Evolutionary conservation across 345 rosid species (phyloP).

Genomic region (Hirschfeldia incana): DNA sequence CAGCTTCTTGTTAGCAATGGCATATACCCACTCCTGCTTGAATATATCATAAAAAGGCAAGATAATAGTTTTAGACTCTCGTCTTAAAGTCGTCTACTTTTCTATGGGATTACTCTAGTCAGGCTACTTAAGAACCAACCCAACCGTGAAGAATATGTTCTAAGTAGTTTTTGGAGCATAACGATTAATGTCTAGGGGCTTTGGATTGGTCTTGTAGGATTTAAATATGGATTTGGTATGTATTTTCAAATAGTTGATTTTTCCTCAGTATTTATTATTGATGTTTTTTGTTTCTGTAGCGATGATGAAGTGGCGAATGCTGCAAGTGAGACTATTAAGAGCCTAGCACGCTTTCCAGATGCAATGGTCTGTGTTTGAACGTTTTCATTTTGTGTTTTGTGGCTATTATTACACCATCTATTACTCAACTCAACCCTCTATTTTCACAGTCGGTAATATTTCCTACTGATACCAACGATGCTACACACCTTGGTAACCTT

Average conservation of each 20-base stretch:
- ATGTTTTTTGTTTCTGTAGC: conserved; percentile 40
- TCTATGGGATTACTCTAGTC: not conserved
- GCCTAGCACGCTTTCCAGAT: conserved; percentile 59
- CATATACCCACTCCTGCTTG: conserved; percentile 76
- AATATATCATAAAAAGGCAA: conserved; percentile 66
- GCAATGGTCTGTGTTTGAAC: conserved; percentile 59
- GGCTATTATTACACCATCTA: not conserved
- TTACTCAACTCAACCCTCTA: not conserved
- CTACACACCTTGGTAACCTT: conserved; percentile 68
- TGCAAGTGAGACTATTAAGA: conserved; percentile 66
- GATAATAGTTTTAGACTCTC: conserved; percentile 13
- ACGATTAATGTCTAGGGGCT: not conserved
- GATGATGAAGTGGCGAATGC: conserved; percentile 78
- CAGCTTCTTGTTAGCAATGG: conserved; percentile 54
- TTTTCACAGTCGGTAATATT: conserved; percentile 62
- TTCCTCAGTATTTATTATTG: not conserved
- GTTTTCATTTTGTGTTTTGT: not conserved
- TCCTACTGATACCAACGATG: conserved; percentile 51
- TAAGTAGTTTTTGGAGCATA: not conserved
- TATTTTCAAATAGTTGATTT: not conserved
- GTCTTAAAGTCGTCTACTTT: not conserved
- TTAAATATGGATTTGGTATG: not conserved
- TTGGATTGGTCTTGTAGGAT: conserved; percentile 1
- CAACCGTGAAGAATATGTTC: not conserved
- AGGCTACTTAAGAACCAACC: not conserved